These are phyloP conservation scores for Elaeagnus macrophylla DNA, from an alignment of 306 rosid species.

Conservation along the genomic window DNA sequence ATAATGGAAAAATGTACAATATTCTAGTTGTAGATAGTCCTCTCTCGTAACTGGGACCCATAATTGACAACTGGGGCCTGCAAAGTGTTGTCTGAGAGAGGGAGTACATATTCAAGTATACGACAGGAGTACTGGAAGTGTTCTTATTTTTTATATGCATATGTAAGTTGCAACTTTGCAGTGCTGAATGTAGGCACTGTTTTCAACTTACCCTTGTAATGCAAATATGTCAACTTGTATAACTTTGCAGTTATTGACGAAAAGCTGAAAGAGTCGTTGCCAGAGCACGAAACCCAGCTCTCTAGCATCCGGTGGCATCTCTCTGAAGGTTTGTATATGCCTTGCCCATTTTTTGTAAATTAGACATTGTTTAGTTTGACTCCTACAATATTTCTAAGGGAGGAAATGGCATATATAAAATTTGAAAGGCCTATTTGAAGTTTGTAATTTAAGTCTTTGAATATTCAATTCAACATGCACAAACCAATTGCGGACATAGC, in stretches of 20 bases:
- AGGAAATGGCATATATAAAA: neutral
- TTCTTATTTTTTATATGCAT: too few species aligned
- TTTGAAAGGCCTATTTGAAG: too few species aligned
- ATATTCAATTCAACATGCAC: too few species aligned
- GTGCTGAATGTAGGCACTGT: constrained; percentile 7
- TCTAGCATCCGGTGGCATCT: constrained; percentile 87
- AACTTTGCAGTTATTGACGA: constrained; percentile 73
- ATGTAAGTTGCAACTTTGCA: neutral
- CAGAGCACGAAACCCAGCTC: constrained; percentile 76
- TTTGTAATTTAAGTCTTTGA: too few species aligned
- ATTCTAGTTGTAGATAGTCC: too few species aligned
- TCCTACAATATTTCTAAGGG: neutral
- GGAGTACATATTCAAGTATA: too few species aligned
- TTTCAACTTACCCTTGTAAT: constrained; percentile 10
- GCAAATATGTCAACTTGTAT: constrained; percentile 17
- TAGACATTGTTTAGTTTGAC: neutral
- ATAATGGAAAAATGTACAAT: neutral
- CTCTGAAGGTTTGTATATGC: constrained; percentile 57
- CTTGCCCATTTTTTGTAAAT: neutral
- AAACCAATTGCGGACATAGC: too few species aligned
- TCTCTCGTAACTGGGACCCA: too few species aligned
- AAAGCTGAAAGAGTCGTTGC: constrained; percentile 66
- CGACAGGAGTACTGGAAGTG: too few species aligned
- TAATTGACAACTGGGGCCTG: too few species aligned
- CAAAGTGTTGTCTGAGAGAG: too few species aligned